A percentile compares a stretch with the other conserved stretches of the same genome.
Conservation (phyloP, 305 asterid genomes). For the Lippia alba region DNA sequence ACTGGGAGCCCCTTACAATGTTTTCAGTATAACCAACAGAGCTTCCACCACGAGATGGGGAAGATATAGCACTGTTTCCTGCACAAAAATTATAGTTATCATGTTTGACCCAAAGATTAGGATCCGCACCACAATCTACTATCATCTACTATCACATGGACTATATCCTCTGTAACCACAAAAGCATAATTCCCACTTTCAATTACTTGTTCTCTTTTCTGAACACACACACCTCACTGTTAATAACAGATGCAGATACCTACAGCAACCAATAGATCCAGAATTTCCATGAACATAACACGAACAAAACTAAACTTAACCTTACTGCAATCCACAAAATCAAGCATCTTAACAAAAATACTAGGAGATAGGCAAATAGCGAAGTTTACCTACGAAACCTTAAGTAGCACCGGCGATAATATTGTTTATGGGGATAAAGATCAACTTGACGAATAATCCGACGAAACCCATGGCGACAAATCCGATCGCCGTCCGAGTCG, state of each 20-base stretch:
- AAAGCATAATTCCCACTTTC: too few relatives aligned
- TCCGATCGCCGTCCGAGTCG: conserved; percentile 77
- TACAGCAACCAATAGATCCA: not conserved
- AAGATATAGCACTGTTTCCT: conserved; percentile 69
- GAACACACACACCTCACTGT: not conserved
- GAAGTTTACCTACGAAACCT: conserved; percentile 11
- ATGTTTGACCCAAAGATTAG: conserved; percentile 32
- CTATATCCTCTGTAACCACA: too few relatives aligned
- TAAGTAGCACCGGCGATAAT: conserved; percentile 73
- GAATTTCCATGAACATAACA: not conserved
- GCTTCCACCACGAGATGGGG: too few relatives aligned
- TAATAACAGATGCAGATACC: too few relatives aligned
- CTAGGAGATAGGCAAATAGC: not conserved
- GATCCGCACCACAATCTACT: too few relatives aligned
- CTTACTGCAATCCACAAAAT: too few relatives aligned
- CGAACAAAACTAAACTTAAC: too few relatives aligned
- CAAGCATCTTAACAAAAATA: too few relatives aligned
- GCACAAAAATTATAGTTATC: conserved; percentile 39
- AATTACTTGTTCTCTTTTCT: not conserved
- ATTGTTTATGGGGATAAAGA: conserved; percentile 82
- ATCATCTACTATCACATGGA: too few relatives aligned
- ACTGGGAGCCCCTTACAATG: conserved; percentile 56
- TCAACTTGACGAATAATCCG: conserved; percentile 77
- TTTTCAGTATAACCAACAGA: conserved; percentile 57
- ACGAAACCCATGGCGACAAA: conserved; percentile 86